These are phyloP conservation scores for Ensete ventricosum DNA, from an alignment of 176 grass and related monocot species.

Conservation along the genomic window DNA sequence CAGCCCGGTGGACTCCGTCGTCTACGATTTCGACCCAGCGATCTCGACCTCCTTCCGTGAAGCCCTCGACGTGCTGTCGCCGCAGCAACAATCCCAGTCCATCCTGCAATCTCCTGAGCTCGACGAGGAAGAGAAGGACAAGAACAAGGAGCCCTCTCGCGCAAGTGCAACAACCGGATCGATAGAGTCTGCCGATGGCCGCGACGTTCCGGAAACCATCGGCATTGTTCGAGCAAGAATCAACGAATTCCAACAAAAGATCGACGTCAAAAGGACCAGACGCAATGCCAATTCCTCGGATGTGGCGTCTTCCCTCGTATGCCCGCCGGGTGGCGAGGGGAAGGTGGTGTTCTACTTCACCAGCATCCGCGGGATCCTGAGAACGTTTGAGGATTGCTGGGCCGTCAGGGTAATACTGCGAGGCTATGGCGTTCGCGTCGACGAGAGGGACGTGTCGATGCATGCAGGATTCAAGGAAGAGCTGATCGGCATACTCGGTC, in stretches of 20 bases:
- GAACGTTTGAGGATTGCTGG: conserved; percentile 91
- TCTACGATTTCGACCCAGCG: conserved; percentile 46
- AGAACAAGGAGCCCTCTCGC: not conserved
- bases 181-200: not conserved
- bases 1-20: conserved; percentile 16
- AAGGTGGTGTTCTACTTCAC: conserved; percentile 79
- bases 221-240: conserved; percentile 69
- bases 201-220: conserved; percentile 46
- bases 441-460: conserved; percentile 90
- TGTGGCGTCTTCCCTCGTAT: conserved; percentile 1
- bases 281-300: conserved; percentile 2
- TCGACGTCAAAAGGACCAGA: conserved; percentile 42
- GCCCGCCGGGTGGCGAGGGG: conserved; percentile 32
- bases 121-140: conserved; percentile 16
- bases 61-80: conserved; percentile 22
- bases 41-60: conserved; percentile 47
- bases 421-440: conserved; percentile 59
- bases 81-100: not conserved
- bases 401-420: conserved; percentile 43
- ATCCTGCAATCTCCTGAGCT: not conserved
- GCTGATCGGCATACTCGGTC: conserved; percentile 36
- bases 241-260: conserved; percentile 66
- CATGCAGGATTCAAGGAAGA: conserved; percentile 86
- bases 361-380: conserved; percentile 76
- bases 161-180: too few species aligned